A percentile compares a stretch with the other conserved stretches of the same genome.
These are phyloP conservation scores for Aspergillus thermomutatus DNA, from an alignment of 2,329 filamentous ascomycete genomes.

Conservation along the genomic window DNA sequence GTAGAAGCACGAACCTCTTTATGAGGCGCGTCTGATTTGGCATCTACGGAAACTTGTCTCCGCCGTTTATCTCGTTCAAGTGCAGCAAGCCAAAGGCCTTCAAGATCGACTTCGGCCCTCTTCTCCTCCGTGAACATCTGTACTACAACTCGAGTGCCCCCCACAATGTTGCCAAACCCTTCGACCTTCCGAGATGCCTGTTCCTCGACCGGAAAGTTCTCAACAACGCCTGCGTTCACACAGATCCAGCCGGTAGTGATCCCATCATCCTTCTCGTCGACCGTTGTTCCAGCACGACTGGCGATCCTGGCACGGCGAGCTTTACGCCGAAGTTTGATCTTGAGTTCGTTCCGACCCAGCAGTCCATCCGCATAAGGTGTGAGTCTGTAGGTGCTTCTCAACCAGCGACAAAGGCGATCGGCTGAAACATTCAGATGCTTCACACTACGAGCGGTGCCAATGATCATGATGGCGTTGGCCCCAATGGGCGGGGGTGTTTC, in stretches of 20 bases:
- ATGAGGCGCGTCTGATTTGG: conserved; percentile 15
- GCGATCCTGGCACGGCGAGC: conserved; percentile 77
- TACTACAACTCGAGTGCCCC: conserved; percentile 62
- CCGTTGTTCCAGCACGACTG: conserved; percentile 62
- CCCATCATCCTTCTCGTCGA: conserved; percentile 69
- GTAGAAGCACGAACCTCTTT: conserved; percentile 23
- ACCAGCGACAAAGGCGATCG: conserved; percentile 83
- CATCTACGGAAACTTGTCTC: conserved; percentile 32
- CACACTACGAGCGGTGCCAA: conserved; percentile 86
- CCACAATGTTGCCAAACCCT: conserved; percentile 66
- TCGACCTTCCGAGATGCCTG: conserved; percentile 50
- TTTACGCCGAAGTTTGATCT: conserved; percentile 77
- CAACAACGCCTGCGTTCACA: conserved; percentile 75
- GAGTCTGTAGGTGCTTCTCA: conserved; percentile 69
- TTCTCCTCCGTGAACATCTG: conserved; percentile 72
- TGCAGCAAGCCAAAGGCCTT: conserved; percentile 58
- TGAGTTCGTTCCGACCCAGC: conserved; percentile 85
- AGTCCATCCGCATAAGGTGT: conserved; percentile 80
- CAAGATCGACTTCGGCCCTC: conserved; percentile 63
- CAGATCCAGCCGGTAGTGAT: conserved; percentile 95
- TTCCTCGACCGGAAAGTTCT: conserved; percentile 44
- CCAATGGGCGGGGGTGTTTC: conserved; percentile 86
- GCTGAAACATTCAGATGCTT: conserved; percentile 90
- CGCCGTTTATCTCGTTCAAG: conserved; percentile 40
- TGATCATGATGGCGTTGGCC: conserved; percentile 84